Evolutionary conservation across 78 protist genomes (phyloP).

Genomic region (Isochrysis galbana): DNA sequence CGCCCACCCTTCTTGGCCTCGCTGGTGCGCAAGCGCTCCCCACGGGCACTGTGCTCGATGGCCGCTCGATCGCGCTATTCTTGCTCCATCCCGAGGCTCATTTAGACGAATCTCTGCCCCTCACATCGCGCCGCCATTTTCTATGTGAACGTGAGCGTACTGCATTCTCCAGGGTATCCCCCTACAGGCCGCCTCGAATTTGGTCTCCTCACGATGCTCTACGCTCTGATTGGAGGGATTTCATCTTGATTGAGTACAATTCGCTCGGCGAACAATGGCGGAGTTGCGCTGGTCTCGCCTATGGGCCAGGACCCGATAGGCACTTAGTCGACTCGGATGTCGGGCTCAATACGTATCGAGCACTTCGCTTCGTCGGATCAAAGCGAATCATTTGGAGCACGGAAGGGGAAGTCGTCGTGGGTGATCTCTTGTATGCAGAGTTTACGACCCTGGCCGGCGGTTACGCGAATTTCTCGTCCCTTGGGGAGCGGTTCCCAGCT

Average conservation of each 20-base stretch:
- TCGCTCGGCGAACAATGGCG: not conserved
- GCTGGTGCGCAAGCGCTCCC: slow-evolving; percentile 37
- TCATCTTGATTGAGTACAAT: too few species aligned
- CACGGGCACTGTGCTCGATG: slow-evolving; percentile 24
- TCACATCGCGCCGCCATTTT: not conserved
- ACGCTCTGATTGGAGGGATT: too few species aligned
- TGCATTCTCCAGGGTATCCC: not conserved
- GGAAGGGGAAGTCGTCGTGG: not conserved
- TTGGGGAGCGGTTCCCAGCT: too few species aligned
- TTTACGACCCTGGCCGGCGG: not conserved
- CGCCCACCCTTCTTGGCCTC: slow-evolving; percentile 36
- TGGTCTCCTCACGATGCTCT: too few species aligned
- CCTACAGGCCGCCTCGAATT: not conserved
- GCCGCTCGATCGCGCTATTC: slow-evolving; percentile 2
- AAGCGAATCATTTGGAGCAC: not conserved
- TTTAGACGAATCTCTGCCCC: not conserved
- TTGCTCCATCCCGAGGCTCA: not conserved
- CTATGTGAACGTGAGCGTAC: not conserved
- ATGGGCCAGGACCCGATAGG: not conserved
- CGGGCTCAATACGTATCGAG: not conserved
- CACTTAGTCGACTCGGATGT: not conserved
- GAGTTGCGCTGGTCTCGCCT: not conserved
- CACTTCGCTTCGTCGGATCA: not conserved
- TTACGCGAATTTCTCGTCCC: not conserved
- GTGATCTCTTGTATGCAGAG: not conserved